phyloP scores from a whole-genome alignment of 768 basidiomycete species.

The Russula vinacea region DNA sequence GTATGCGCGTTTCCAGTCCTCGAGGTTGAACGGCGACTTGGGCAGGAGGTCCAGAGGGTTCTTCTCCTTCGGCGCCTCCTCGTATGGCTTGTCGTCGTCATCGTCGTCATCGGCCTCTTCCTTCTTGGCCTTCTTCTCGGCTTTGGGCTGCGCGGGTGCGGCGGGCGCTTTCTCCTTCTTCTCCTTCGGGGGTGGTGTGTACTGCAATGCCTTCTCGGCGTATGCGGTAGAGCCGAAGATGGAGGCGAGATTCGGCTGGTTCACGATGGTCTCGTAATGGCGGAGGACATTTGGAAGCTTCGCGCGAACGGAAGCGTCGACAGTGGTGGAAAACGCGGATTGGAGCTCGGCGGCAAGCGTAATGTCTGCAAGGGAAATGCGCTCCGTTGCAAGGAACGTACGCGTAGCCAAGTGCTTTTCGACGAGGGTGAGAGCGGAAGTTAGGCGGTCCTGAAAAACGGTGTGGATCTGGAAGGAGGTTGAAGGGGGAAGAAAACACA shows the following conservation, averaged over 20 bases:
- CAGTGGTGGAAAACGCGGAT: constrained; percentile 48
- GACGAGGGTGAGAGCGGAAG: constrained; percentile 60
- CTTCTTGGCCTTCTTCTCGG: constrained; percentile 61
- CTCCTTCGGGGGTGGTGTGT: constrained; percentile 58
- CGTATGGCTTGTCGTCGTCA: constrained; percentile 71
- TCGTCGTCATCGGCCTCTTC: constrained; percentile 59
- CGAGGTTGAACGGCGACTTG: constrained; percentile 82
- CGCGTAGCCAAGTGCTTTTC: constrained; percentile 69
- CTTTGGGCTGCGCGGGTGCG: constrained; percentile 45
- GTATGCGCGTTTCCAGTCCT: constrained; percentile 97
- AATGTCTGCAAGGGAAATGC: constrained; percentile 92
- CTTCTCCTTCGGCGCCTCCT: constrained; percentile 82
- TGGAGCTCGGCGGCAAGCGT: constrained; percentile 57
- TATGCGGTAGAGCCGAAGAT: constrained; percentile 60
- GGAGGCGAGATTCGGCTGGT: constrained; percentile 73
- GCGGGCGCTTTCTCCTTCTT: constrained; percentile 38
- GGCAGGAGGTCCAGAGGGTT: constrained; percentile 93
- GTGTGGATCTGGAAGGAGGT: constrained; percentile 54
- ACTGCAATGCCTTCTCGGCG: constrained; percentile 68
- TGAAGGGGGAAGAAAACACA: constrained; percentile 7
- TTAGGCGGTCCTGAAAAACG: constrained; percentile 49
- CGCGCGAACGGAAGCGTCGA: constrained; percentile 65
- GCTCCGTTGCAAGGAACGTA: constrained; percentile 92
- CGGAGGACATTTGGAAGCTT: constrained; percentile 77
- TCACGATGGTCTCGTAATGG: constrained; percentile 80